Percentiles rank a stretch among this genome's conserved stretches.
These are phyloP conservation scores for Jatropha podagrica DNA, from an alignment of 441 rosid genomes.

Conservation along the genomic window DNA sequence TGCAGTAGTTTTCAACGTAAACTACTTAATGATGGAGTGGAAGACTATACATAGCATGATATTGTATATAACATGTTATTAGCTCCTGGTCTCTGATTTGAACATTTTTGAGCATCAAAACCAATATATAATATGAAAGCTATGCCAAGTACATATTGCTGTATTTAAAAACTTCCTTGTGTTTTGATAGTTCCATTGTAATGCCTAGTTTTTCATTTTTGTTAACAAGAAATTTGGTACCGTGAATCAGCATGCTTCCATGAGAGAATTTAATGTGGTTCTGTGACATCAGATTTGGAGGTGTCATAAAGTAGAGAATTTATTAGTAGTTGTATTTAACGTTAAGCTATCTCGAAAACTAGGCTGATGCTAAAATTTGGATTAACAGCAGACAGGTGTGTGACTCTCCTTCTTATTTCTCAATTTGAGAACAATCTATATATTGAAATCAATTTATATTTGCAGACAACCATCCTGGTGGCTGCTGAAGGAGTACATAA, in stretches of 20 bases:
- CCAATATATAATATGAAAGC: background rate
- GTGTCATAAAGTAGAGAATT: background rate
- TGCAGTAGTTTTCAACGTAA: background rate
- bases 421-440: background rate
- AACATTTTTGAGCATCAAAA: background rate
- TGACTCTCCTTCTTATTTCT: background rate
- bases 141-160: background rate
- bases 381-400: background rate
- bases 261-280: background rate
- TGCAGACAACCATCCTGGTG: slow-evolving; percentile 78
- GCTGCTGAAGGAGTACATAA: slow-evolving; percentile 90
- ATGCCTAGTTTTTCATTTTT: background rate
- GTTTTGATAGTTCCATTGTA: background rate
- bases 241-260: background rate
- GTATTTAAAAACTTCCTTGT: background rate
- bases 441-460: background rate
- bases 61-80: background rate
- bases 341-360: background rate
- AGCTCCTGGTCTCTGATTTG: background rate
- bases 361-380: background rate
- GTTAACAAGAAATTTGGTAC: background rate
- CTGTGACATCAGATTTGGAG: background rate
- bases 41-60: background rate
- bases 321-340: background rate
- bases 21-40: background rate